Conservation (phyloP, 345 rosid species). For the Eucalyptus pumila region DNA sequence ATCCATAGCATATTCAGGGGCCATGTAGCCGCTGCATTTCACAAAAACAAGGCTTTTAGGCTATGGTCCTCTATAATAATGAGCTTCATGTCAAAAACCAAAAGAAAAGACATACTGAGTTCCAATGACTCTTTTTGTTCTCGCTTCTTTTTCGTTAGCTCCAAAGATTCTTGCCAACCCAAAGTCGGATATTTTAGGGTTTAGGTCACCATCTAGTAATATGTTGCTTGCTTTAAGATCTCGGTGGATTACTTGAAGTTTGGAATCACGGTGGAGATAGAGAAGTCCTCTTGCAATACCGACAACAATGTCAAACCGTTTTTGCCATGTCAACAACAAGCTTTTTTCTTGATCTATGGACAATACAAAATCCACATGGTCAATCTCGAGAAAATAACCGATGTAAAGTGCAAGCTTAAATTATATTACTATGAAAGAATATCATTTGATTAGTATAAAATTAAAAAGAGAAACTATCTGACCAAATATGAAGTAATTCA, state of each 20-base stretch:
- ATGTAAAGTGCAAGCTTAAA: not conserved
- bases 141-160: slow-evolving; percentile 24
- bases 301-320: slow-evolving; percentile 14
- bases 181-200: slow-evolving; percentile 39
- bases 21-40: not conserved
- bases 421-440: no score
- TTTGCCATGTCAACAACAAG: slow-evolving; percentile 8
- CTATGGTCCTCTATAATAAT: not conserved
- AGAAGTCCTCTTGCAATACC: slow-evolving; percentile 44
- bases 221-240: slow-evolving; percentile 43
- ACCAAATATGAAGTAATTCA: slow-evolving; percentile 36
- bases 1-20: slow-evolving; percentile 11
- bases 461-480: not conserved
- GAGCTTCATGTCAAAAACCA: not conserved
- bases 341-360: slow-evolving; percentile 12
- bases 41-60: not conserved
- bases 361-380: not conserved
- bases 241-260: slow-evolving; percentile 38
- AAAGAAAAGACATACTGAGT: slow-evolving; percentile 23
- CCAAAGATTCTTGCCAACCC: slow-evolving; percentile 44
- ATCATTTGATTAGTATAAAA: not conserved
- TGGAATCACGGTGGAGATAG: slow-evolving; percentile 35
- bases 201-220: slow-evolving; percentile 26
- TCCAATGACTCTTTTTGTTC: slow-evolving; percentile 25
- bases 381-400: not conserved